Percentiles rank a stretch among this genome's conserved stretches.
phyloP scores from a whole-genome alignment of 148 eudicot species.

The Amaranthus hypochondriacus region DNA sequence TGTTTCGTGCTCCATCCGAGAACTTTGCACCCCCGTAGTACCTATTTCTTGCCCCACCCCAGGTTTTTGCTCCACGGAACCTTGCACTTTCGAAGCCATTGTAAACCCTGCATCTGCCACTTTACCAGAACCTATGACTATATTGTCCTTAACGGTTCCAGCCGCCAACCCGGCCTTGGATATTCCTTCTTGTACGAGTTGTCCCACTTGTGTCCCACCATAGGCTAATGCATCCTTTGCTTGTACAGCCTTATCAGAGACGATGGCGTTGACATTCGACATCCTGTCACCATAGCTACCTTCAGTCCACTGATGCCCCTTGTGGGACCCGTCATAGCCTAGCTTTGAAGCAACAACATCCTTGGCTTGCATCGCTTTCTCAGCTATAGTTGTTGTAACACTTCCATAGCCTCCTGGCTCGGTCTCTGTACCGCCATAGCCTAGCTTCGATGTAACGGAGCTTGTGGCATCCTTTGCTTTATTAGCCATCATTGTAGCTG shows the following conservation, averaged over 20 bases:
- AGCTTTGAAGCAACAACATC: constrained; percentile 22
- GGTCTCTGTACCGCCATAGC: constrained; percentile 7
- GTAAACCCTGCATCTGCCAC: constrained; percentile 28
- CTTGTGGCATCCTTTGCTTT: constrained; percentile 30
- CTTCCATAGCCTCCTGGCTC: no score
- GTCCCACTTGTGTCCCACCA: constrained; percentile 11
- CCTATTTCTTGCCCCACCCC: not conserved
- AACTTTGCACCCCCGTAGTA: constrained; percentile 6
- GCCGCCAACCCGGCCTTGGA: constrained; percentile 19
- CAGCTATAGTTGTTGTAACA: constrained; percentile 15
- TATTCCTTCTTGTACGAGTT: not conserved
- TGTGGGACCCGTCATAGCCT: constrained; percentile 6
- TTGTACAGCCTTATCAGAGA: constrained; percentile 30
- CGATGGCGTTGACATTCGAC: constrained; percentile 29
- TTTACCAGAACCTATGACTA: constrained; percentile 32
- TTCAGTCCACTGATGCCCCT: not conserved
- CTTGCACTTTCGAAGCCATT: constrained; percentile 28
- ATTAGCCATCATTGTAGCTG: constrained; percentile 21
- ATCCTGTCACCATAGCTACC: constrained; percentile 30
- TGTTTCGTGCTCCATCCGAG: not conserved
- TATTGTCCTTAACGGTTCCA: constrained; percentile 24
- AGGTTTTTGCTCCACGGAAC: not conserved
- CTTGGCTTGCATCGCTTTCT: constrained; percentile 31
- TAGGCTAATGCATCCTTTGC: constrained; percentile 45
- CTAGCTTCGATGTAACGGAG: constrained; percentile 24